These are phyloP conservation scores for Podila minutissima DNA, from an alignment of 192 early-diverging fungal genomes.

Conservation along the genomic window DNA sequence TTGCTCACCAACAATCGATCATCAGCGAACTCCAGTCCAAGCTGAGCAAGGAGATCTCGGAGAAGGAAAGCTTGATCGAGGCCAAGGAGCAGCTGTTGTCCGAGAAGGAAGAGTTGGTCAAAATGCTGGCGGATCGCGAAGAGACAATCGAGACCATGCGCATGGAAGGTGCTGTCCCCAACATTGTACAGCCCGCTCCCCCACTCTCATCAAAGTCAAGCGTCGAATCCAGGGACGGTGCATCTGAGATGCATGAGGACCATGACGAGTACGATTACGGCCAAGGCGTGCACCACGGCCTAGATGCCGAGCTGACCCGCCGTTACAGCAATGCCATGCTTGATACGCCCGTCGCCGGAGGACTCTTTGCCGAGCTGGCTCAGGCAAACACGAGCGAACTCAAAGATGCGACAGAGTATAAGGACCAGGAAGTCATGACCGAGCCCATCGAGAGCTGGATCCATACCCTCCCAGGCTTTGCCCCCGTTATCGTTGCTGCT, in stretches of 20 bases:
- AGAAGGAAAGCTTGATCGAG: constrained; percentile 40
- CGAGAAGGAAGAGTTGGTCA: constrained; percentile 62
- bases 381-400: constrained; percentile 19
- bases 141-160: constrained; percentile 66
- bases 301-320: constrained; percentile 1
- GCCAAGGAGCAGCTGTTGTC: constrained; percentile 31
- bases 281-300: neutral
- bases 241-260: neutral
- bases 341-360: constrained; percentile 5
- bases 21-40: constrained; percentile 62
- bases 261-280: neutral
- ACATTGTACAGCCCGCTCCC: neutral
- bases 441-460: constrained; percentile 51
- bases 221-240: neutral
- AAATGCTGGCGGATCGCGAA: constrained; percentile 62
- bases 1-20: constrained; percentile 61
- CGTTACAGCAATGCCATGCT: constrained; percentile 1
- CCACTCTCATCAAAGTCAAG: neutral
- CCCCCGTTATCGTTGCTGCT: neutral
- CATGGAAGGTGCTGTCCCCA: constrained; percentile 44
- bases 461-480: constrained; percentile 40
- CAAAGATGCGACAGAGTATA: constrained; percentile 25
- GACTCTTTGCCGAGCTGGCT: constrained; percentile 49
- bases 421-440: constrained; percentile 43
- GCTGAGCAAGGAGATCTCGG: constrained; percentile 63